Conservation (phyloP, 176 grass and related monocot genomes). For the Oryza brachyantha region DNA sequence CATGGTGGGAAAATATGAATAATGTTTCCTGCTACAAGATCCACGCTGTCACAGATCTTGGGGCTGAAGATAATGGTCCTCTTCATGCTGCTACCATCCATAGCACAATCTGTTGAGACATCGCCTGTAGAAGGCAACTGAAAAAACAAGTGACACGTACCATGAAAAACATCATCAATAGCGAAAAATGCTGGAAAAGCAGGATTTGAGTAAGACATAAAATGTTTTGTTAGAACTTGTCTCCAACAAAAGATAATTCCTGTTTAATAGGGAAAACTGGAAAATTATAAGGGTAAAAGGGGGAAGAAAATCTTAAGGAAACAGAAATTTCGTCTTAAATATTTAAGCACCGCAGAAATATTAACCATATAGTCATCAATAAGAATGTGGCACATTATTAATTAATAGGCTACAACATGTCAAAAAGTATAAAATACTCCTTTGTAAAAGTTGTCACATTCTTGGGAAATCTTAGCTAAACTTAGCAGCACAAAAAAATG, state of each 20-base stretch:
- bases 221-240: no score
- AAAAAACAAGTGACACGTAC: slow-evolving; percentile 28
- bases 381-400: no score
- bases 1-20: slow-evolving; percentile 80
- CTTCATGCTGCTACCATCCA: slow-evolving; percentile 31
- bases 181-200: slow-evolving; percentile 4
- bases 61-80: slow-evolving; percentile 78
- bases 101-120: slow-evolving; percentile 18
- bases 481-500: background rate
- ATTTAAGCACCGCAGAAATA: no score
- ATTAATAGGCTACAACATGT: background rate
- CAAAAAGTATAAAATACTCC: background rate
- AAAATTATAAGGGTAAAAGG: no score
- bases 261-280: no score
- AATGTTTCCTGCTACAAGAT: slow-evolving; percentile 65
- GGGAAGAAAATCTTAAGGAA: no score
- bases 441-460: background rate
- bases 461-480: background rate
- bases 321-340: no score
- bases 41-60: slow-evolving; percentile 71
- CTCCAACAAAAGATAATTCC: no score
- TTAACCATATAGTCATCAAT: no score
- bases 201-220: background rate
- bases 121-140: slow-evolving; percentile 29
- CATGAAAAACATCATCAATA: background rate